Evolutionary conservation across 108 stramenopile genomes (phyloP).

Genomic region (Cyclotella distinguenda): DNA sequence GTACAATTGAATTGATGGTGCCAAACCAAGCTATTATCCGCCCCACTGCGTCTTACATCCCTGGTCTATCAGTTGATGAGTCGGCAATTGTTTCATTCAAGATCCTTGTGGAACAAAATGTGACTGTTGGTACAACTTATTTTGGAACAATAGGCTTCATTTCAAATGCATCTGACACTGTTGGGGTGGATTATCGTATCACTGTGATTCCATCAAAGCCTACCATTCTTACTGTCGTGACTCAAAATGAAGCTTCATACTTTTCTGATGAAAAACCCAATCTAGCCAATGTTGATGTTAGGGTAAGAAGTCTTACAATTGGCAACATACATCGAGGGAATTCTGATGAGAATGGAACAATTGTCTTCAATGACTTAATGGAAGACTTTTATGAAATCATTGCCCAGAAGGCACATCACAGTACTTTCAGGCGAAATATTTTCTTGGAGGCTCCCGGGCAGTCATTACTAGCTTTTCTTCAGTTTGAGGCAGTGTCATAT

Average conservation of each 20-base stretch:
- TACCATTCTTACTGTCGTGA: constrained; percentile 16
- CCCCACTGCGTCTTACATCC: constrained; percentile 10
- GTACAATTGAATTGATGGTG: constrained; percentile 21
- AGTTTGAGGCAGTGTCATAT: constrained; percentile 31
- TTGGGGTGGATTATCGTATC: constrained; percentile 5
- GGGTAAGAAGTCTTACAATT: constrained; percentile 12
- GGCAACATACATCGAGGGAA: constrained; percentile 10
- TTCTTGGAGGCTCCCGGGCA: constrained; percentile 19
- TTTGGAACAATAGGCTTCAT: constrained; percentile 18
- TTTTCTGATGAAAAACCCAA: constrained; percentile 33
- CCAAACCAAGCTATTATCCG: background rate
- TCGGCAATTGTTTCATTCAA: constrained; percentile 8
- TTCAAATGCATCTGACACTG: constrained; percentile 16
- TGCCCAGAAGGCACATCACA: constrained; percentile 22
- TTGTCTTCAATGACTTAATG: constrained; percentile 6
- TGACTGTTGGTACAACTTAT: constrained; percentile 11
- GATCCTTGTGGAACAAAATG: constrained; percentile 3
- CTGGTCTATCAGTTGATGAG: constrained; percentile 30
- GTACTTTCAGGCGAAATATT: constrained; percentile 18
- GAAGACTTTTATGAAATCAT: constrained; percentile 38
- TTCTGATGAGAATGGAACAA: constrained; percentile 26
- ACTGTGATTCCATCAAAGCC: constrained; percentile 13
- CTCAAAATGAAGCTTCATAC: constrained; percentile 34
- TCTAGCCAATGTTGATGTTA: constrained; percentile 29
- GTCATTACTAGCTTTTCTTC: constrained; percentile 18